Base-by-base conservation (phyloP, 352 stramenopile genomes). In the Phytophthora meadii region DNA sequence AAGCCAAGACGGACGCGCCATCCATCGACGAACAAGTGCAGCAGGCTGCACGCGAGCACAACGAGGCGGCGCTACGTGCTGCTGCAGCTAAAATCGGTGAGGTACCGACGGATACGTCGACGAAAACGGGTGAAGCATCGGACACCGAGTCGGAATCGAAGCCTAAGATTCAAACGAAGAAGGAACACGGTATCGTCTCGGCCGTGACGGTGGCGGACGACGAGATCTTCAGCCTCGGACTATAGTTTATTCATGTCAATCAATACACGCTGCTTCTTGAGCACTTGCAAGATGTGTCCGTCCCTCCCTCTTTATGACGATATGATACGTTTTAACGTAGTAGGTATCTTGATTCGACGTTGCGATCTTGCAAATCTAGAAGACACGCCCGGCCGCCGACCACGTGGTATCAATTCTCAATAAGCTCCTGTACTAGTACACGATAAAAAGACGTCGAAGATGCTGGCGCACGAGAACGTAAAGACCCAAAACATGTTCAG, bases 211-310 rank as follows among this genome's bases (percentile, higher is more conserved):
- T 66, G 8, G 74, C 47, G 6, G 82, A 90, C 34, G 84, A 93
- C 50, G 87, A 93, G 69, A 93, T 94, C 49, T 94, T 94, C 57
- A 90, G 84, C 40, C 72, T 94, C 39, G 84, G 82, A 0, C 64
- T 94, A 64, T 94, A 84, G 79, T 74, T 54, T 55, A 58, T 55
- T 17, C 48, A 51, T 63, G 49, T 45, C 15, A 65, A 61, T 70
- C 47, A 54, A 69, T 59, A 57, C 60, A 53, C 19, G 6, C 27
- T 3, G 27, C 27, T 30, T 22, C 27, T 30, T 30, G 4, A 30
- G 27, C 27, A 30, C 27, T 30, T 30, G 27, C 37, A 42, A 19
- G 1, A 22, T 22, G 22, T 19, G 9, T 7, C n/a, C 14, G 19
- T 17, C 40, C 55, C 36, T 17, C 40, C 55, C 36, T 48, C 22